Evolutionary conservation across 768 basidiomycete species (phyloP).

Genomic region (Kwoniella dendrophila): DNA sequence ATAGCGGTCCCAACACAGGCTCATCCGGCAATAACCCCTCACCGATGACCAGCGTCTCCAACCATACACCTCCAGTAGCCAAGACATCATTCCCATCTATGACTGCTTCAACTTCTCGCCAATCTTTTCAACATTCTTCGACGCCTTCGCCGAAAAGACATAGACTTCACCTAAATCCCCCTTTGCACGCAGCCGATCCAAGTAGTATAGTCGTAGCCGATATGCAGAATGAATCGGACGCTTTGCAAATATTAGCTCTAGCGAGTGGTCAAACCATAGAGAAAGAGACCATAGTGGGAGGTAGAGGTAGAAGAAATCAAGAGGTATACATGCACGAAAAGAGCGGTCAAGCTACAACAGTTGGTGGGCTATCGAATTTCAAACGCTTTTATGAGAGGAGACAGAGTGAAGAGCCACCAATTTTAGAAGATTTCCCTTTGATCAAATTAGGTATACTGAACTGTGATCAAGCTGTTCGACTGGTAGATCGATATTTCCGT

Average conservation of each 20-base stretch:
- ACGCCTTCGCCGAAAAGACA: slow-evolving; percentile 43
- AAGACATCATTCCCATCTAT: background rate
- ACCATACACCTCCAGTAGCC: slow-evolving; percentile 11
- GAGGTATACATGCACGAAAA: slow-evolving; percentile 9
- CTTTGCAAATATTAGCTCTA: slow-evolving; percentile 52
- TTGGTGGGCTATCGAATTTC: background rate
- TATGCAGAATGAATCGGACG: slow-evolving; percentile 55
- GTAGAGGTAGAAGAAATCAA: background rate
- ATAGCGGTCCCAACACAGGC: background rate
- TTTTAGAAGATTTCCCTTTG: slow-evolving; percentile 33
- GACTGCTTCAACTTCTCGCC: background rate
- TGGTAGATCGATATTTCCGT: slow-evolving; percentile 45
- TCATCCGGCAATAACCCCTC: slow-evolving; percentile 12
- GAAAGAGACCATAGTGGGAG: slow-evolving; percentile 10
- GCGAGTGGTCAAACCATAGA: slow-evolving; percentile 32
- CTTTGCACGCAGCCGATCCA: slow-evolving; percentile 44
- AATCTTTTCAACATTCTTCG: background rate
- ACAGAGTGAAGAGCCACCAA: background rate
- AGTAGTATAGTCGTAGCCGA: slow-evolving; percentile 53
- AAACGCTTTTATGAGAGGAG: slow-evolving; percentile 8
- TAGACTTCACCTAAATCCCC: slow-evolving; percentile 43
- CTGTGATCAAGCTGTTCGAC: slow-evolving; percentile 29
- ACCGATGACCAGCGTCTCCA: slow-evolving; percentile 4
- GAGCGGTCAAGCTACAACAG: slow-evolving; percentile 4
- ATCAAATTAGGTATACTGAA: slow-evolving; percentile 44